phyloP scores from a whole-genome alignment of 768 basidiomycete species.

The Auriscalpium microsporum region DNA sequence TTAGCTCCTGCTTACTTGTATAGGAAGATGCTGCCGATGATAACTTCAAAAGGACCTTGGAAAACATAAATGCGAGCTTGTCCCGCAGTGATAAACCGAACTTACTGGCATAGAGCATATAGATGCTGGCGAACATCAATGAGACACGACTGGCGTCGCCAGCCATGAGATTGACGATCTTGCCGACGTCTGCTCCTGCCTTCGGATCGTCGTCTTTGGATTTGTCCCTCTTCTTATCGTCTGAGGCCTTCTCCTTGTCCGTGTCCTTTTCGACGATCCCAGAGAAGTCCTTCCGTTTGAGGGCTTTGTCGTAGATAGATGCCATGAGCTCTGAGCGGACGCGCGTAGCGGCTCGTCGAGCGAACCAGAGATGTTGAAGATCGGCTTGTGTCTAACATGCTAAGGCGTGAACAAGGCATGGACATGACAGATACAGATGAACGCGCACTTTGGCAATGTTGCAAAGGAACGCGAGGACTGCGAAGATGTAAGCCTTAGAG shows the following conservation, averaged over 20 bases:
- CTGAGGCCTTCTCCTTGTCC: constrained; percentile 4
- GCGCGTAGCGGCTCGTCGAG: constrained; percentile 62
- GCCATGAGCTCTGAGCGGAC: constrained; percentile 81
- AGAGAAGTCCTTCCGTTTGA: constrained; percentile 77
- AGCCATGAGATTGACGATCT: constrained; percentile 87
- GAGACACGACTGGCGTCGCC: constrained; percentile 60
- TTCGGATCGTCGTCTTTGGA: constrained; percentile 42
- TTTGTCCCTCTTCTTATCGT: constrained; percentile 6
- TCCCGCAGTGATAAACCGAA: constrained; percentile 3
- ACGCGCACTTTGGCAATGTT: constrained; percentile 42
- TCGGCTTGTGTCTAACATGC: constrained; percentile 38
- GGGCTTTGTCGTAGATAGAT: constrained; percentile 79
- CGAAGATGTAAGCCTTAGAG: constrained; percentile 66
- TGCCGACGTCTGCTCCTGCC: constrained; percentile 79
- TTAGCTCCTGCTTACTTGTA: constrained; percentile 45
- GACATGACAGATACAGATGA: neutral
- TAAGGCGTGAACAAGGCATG: neutral
- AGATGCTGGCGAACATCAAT: constrained; percentile 44
- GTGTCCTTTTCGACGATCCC: constrained; percentile 52
- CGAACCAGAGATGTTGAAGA: constrained; percentile 71
- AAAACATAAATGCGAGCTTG: neutral
- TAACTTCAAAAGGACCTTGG: constrained; percentile 62
- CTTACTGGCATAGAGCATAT: constrained; percentile 61
- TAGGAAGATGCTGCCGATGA: constrained; percentile 64
- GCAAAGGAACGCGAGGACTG: constrained; percentile 63